Evolutionary conservation across 2,329 filamentous ascomycete species (phyloP).

Genomic region (Bipolaris oryzae): DNA sequence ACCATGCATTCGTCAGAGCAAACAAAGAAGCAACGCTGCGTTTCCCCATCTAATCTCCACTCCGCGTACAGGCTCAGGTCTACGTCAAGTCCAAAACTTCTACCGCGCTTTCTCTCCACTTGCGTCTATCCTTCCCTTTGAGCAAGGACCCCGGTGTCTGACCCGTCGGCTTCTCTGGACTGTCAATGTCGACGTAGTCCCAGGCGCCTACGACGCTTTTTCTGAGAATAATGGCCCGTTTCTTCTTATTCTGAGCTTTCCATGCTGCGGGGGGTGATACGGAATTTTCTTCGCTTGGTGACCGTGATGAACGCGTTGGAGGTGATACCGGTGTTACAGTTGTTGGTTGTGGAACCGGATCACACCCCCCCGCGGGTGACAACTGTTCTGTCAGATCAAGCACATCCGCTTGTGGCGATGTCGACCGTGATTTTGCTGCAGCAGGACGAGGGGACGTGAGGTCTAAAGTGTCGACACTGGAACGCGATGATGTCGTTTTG

Average conservation of each 20-base stretch:
- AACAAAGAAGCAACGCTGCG: background rate
- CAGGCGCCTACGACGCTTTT: slow-evolving; percentile 43
- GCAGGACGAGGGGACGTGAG: slow-evolving; percentile 23
- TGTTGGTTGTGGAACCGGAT: background rate
- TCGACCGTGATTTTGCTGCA: background rate
- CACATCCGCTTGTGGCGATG: slow-evolving; percentile 23
- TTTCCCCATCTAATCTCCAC: too few species aligned
- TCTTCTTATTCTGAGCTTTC: slow-evolving; percentile 40
- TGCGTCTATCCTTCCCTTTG: slow-evolving; percentile 36
- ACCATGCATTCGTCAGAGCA: background rate
- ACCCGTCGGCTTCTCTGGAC: slow-evolving; percentile 13
- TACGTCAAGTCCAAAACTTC: slow-evolving; percentile 44
- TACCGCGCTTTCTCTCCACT: slow-evolving; percentile 47
- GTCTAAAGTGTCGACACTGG: slow-evolving; percentile 33
- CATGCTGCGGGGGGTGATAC: slow-evolving; percentile 31
- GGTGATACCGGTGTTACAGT: slow-evolving; percentile 5
- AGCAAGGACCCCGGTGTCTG: background rate
- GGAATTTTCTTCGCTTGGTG: slow-evolving; percentile 18
- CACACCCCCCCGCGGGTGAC: slow-evolving; percentile 12
- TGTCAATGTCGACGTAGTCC: slow-evolving; percentile 38
- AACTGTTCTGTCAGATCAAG: slow-evolving; percentile 33
- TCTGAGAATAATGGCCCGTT: slow-evolving; percentile 39
- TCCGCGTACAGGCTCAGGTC: too few species aligned
- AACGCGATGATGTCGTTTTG: slow-evolving; percentile 15
- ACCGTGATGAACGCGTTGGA: slow-evolving; percentile 6